A percentile compares a stretch with the other conserved stretches of the same genome.
Evolutionary conservation across 208 protist genomes (phyloP).

Genomic region (Crithidia bombi): DNA sequence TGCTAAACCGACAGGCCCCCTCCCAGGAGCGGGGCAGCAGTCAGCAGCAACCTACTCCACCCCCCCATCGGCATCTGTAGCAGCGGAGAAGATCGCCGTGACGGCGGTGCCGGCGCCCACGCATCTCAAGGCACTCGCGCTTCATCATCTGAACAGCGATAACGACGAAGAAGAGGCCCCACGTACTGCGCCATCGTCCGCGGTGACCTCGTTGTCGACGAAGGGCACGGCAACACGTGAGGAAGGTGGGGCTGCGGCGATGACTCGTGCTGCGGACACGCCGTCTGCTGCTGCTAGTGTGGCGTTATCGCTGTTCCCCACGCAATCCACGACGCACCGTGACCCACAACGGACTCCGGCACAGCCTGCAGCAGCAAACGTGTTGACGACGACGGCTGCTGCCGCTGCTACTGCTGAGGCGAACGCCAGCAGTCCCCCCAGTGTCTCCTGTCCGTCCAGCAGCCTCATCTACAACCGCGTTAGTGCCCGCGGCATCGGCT

Average conservation of each 20-base stretch:
- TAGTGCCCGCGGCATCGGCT: slow-evolving; percentile 22
- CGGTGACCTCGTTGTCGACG: too few species aligned
- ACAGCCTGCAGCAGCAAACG: background rate
- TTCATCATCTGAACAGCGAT: background rate
- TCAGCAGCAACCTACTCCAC: too few species aligned
- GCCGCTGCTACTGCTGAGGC: background rate
- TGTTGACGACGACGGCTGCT: too few species aligned
- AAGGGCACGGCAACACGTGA: too few species aligned
- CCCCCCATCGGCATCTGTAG: background rate
- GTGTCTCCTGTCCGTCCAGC: background rate
- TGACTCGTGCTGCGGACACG: too few species aligned
- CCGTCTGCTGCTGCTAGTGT: too few species aligned
- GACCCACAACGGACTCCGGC: background rate
- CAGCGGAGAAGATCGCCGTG: background rate
- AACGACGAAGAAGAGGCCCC: background rate
- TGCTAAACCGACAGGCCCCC: background rate
- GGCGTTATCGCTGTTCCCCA: background rate
- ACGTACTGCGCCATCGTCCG: too few species aligned
- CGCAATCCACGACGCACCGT: background rate
- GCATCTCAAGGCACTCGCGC: background rate
- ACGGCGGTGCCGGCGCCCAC: too few species aligned
- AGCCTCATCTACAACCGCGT: slow-evolving; percentile 29
- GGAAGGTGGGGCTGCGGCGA: too few species aligned
- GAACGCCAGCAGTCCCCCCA: background rate
- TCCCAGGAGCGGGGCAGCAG: too few species aligned